Percentiles rank a stretch among this genome's conserved stretches.
Evolutionary conservation across 176 grass and related monocot species (phyloP).

Genomic region (Chrysopogon serrulatus): DNA sequence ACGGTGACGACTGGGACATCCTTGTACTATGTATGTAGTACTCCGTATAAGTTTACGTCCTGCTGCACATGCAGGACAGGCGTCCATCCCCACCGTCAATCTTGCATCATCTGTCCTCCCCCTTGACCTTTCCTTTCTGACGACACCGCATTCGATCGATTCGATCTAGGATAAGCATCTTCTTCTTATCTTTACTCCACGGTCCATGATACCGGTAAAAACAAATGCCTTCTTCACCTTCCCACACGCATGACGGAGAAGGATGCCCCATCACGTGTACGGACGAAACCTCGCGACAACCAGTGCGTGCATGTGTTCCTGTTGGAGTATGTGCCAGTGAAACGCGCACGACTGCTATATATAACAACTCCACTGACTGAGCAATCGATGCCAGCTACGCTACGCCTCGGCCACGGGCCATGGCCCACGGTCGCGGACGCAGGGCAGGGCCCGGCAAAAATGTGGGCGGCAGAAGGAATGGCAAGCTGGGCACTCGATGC

Average conservation of each 20-base stretch:
- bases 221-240: background rate
- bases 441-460: background rate
- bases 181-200: background rate
- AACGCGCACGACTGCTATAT: too few species aligned
- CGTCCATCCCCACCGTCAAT: background rate
- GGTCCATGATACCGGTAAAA: background rate
- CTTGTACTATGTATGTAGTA: too few species aligned
- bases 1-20: too few species aligned
- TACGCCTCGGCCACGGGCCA: too few species aligned
- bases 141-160: background rate
- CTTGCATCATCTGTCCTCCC: background rate
- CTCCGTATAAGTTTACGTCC: background rate
- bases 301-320: too few species aligned
- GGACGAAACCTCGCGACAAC: background rate
- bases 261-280: background rate
- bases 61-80: too few species aligned
- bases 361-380: too few species aligned
- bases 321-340: too few species aligned
- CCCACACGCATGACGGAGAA: background rate
- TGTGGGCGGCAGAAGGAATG: background rate
- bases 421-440: too few species aligned
- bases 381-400: background rate
- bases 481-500: too few species aligned
- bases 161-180: background rate
- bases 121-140: background rate